A percentile compares a stretch with the other conserved stretches of the same genome.
phyloP scores from a whole-genome alignment of 805 yeast species.

The Starmerella tilneyi region DNA sequence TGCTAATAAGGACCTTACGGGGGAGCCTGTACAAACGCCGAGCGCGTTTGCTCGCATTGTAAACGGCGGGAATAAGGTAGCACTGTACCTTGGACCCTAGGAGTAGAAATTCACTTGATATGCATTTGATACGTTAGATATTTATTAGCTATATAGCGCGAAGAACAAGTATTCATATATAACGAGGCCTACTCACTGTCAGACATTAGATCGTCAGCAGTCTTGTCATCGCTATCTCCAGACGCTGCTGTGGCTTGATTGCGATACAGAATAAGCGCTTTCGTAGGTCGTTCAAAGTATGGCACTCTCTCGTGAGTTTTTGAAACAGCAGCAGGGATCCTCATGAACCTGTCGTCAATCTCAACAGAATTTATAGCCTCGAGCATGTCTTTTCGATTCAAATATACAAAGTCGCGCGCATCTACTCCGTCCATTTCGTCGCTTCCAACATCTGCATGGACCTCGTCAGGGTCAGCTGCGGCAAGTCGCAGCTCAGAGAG shows the following conservation, averaged over 20 bases:
- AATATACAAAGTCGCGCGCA: conserved; percentile 12
- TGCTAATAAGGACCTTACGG: conserved; percentile 26
- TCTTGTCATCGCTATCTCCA: too few relatives aligned
- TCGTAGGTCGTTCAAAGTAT: conserved; percentile 19
- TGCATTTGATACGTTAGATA: background rate
- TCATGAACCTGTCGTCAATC: conserved; percentile 19
- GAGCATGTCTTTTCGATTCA: conserved; percentile 6
- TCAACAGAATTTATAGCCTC: conserved; percentile 22
- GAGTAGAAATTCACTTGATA: background rate
- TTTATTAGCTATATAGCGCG: background rate
- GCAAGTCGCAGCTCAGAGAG: conserved; percentile 2
- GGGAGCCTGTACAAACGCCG: conserved; percentile 26
- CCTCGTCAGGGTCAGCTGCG: background rate
- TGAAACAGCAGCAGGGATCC: conserved; percentile 15
- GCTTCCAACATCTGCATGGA: background rate
- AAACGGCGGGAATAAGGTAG: conserved; percentile 29
- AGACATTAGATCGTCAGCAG: too few relatives aligned
- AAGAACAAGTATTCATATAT: background rate
- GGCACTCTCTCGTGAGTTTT: background rate
- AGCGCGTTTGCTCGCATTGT: conserved; percentile 27
- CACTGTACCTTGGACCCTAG: conserved; percentile 22
- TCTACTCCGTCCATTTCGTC: conserved; percentile 22
- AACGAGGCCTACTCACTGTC: background rate
- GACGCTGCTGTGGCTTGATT: background rate
- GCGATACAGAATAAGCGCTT: conserved; percentile 17